Conservation (phyloP, 129 eudicot genomes). For the Artemisia annua region DNA sequence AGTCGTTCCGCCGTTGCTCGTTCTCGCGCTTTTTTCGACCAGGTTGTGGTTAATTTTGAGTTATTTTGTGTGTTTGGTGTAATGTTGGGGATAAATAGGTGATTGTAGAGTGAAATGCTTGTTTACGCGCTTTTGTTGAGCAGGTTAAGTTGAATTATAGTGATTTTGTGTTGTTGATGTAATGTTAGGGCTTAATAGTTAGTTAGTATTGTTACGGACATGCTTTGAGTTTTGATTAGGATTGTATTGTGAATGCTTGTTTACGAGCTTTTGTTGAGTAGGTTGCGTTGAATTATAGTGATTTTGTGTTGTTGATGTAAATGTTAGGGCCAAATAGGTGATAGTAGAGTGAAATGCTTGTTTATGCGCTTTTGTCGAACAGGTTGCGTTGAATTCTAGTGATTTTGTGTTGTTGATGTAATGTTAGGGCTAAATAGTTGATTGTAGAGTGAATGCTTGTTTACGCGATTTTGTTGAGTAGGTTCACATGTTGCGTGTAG, state of each 20-base stretch:
- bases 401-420: not conserved
- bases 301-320: not conserved
- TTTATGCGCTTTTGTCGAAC: conserved; percentile 71
- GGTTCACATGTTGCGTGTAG: too few relatives aligned
- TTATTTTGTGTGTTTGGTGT: not conserved
- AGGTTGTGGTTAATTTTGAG: conserved; percentile 45
- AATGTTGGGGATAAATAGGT: not conserved
- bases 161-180: not conserved
- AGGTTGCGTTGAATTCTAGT: conserved; percentile 39
- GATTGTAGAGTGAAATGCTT: conserved; percentile 22
- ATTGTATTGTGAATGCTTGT: too few relatives aligned
- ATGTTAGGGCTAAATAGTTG: conserved; percentile 1
- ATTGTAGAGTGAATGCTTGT: too few relatives aligned
- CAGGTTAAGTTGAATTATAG: conserved; percentile 40
- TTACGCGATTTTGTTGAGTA: too few relatives aligned
- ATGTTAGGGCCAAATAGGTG: conserved; percentile 2
- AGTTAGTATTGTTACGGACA: too few relatives aligned
- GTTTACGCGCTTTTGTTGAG: conserved; percentile 75
- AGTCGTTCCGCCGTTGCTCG: conserved; percentile 76
- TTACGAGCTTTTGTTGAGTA: too few relatives aligned
- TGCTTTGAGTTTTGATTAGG: too few relatives aligned
- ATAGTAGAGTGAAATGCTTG: conserved; percentile 30
- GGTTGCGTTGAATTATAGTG: too few relatives aligned
- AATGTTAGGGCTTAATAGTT: not conserved
- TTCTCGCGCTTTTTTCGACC: conserved; percentile 75